Base-by-base conservation (phyloP, 306 rosid genomes). In the Cucurbita ficifolia region DNA sequence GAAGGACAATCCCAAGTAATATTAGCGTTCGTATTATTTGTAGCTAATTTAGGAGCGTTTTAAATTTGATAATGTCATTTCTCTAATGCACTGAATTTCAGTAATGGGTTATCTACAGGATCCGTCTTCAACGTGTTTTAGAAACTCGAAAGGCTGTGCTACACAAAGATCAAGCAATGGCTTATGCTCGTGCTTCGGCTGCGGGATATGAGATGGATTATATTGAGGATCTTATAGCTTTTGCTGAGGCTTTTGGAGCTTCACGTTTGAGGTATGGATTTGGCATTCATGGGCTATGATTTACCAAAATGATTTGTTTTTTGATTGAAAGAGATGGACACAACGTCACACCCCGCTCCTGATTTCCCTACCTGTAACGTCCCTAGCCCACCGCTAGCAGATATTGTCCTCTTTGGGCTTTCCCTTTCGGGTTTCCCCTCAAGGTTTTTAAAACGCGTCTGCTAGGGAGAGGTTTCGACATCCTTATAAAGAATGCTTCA, bases 151-250 rank as follows among this genome's bases (percentile, higher is more conserved):
- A 76, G 84, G 91, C 94, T 10, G 90, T 91, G 74, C 91, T 95
- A 24, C 87, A 81, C 82, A 95, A 89, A 86, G 99, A 95, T 84
- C 99, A 95, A 79, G 99, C 97, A 2, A 95, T 95, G 99, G 99
- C 99, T 57, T 95, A 91, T 81, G 99, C 99, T 18, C 97, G 99
- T 50, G 92, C 99, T 70, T 83, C 91, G 78, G 99, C 88, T 62
- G 88, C 96, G 5, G 97, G 99, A 84, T 95, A 77, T 78, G 87
- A 89, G 59, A 81, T 86, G 38, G 92, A 91, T 77, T 80, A 87
- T 74, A 50, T 95, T 21, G 96, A 89, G 53, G 96, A 95, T 81
- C 99, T 95, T 69, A 81, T 95, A 74, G 84, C 68, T 73, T 95
- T 95, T 72, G 84, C 96, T 36, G 97, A 95, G 82, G 82, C 97